These are phyloP conservation scores for Citeromyces matritensis DNA, from an alignment of 805 yeast genomes.

Conservation along the genomic window DNA sequence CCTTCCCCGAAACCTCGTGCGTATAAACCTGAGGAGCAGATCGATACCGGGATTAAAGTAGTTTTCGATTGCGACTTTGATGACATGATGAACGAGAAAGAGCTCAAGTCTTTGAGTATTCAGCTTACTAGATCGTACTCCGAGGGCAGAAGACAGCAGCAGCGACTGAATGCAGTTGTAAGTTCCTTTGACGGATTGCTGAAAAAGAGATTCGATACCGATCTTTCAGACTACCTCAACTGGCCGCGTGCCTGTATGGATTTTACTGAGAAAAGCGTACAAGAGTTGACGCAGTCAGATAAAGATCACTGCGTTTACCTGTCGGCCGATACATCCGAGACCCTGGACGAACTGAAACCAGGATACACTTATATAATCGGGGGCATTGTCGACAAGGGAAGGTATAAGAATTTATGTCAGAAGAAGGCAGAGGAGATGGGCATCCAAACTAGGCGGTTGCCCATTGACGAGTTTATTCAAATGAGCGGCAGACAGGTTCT, in stretches of 20 bases:
- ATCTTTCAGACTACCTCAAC: conserved; percentile 37
- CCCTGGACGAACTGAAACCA: conserved; percentile 43
- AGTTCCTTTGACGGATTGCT: conserved; percentile 55
- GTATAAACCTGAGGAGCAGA: conserved; percentile 28
- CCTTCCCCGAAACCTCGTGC: conserved; percentile 10
- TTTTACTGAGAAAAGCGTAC: conserved; percentile 25
- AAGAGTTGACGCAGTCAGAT: conserved; percentile 12
- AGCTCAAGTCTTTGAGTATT: conserved; percentile 51
- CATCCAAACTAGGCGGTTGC: conserved; percentile 61
- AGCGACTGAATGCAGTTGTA: conserved; percentile 42
- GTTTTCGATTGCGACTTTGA: conserved; percentile 89
- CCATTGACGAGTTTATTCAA: conserved; percentile 74
- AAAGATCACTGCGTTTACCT: conserved; percentile 42
- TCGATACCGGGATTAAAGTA: conserved; percentile 31
- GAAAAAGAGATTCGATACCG: conserved; percentile 51
- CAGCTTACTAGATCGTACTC: conserved; percentile 79
- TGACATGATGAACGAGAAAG: conserved; percentile 70
- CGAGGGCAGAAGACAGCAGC: conserved; percentile 47
- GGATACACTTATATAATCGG: conserved; percentile 79
- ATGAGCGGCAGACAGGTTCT: conserved; percentile 78
- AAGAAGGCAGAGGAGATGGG: conserved; percentile 69
- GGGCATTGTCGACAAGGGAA: conserved; percentile 91
- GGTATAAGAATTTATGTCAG: conserved; percentile 68
- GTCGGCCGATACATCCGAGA: conserved; percentile 77
- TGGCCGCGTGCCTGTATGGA: conserved; percentile 50